These are phyloP conservation scores for Setomelanomma holmii DNA, from an alignment of 2,329 filamentous ascomycete species.

Conservation along the genomic window DNA sequence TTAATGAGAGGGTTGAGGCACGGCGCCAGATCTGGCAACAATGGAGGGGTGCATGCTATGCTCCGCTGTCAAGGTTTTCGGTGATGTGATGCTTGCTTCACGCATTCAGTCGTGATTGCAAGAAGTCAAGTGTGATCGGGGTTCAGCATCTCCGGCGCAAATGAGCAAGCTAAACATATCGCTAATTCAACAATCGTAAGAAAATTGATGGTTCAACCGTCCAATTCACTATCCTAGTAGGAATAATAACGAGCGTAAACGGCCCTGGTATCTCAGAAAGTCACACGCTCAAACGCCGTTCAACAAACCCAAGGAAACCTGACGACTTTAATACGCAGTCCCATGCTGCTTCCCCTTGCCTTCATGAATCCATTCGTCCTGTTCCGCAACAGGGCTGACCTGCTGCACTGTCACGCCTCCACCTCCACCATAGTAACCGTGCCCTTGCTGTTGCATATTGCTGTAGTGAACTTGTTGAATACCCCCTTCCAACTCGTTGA, in stretches of 20 bases:
- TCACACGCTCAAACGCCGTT: conserved; percentile 25
- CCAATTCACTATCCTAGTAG: not conserved
- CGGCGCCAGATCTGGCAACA: too few species aligned
- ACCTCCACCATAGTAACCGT: conserved; percentile 15
- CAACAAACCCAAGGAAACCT: conserved; percentile 3
- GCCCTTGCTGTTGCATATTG: conserved; percentile 12
- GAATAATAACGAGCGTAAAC: conserved; percentile 18
- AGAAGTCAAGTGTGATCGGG: too few species aligned
- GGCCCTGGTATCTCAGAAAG: conserved; percentile 24
- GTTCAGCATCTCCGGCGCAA: too few species aligned
- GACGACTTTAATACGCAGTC: conserved; percentile 15
- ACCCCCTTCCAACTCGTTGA: conserved; percentile 32
- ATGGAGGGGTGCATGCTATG: too few species aligned
- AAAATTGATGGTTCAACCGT: not conserved
- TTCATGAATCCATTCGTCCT: conserved; percentile 26
- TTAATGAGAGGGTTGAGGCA: too few species aligned
- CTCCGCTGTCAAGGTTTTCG: too few species aligned
- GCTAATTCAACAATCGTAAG: not conserved
- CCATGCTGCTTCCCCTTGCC: conserved; percentile 29
- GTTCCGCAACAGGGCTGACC: conserved; percentile 26
- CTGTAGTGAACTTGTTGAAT: too few species aligned
- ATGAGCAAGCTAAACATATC: too few species aligned
- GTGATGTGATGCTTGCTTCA: too few species aligned
- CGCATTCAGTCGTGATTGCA: too few species aligned
- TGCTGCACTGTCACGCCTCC: conserved; percentile 17